Evolutionary conservation across 78 protist species (phyloP).

Genomic region (Bodo saltans): DNA sequence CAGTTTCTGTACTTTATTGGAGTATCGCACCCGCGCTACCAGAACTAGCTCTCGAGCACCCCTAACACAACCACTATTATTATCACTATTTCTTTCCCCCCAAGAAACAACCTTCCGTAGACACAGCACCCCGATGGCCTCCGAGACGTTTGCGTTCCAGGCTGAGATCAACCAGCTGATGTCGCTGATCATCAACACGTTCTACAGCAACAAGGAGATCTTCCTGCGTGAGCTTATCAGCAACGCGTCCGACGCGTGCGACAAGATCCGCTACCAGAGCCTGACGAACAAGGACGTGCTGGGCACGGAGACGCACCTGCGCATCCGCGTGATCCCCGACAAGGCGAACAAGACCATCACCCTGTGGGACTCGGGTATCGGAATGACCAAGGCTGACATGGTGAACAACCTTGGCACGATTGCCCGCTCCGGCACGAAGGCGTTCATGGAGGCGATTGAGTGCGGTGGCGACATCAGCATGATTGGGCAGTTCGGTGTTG

Average conservation of each 20-base stretch:
- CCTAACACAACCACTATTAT: too few species aligned
- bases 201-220: conserved; percentile 97
- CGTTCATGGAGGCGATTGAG: conserved; percentile 92
- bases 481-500: conserved; percentile 99
- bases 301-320: conserved; percentile 79
- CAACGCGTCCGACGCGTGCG: conserved; percentile 93
- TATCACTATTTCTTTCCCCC: too few species aligned
- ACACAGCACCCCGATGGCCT: not conserved
- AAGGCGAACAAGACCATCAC: conserved; percentile 82
- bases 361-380: conserved; percentile 97
- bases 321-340: conserved; percentile 90
- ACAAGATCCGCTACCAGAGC: conserved; percentile 90
- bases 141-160: conserved; percentile 62
- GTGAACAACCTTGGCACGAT: conserved; percentile 98
- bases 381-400: conserved; percentile 99
- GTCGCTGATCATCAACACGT: conserved; percentile 97
- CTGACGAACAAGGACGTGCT: conserved; percentile 87
- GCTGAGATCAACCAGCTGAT: conserved; percentile 93
- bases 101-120: too few species aligned
- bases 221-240: conserved; percentile 98
- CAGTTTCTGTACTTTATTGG: too few species aligned
- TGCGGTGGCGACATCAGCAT: conserved; percentile 90
- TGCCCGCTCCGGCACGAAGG: conserved; percentile 97
- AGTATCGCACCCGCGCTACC: too few species aligned
- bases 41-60: too few species aligned